Conservation (phyloP, 1,284 basidiomycete genomes). For the Limonomyces culmigenus region DNA sequence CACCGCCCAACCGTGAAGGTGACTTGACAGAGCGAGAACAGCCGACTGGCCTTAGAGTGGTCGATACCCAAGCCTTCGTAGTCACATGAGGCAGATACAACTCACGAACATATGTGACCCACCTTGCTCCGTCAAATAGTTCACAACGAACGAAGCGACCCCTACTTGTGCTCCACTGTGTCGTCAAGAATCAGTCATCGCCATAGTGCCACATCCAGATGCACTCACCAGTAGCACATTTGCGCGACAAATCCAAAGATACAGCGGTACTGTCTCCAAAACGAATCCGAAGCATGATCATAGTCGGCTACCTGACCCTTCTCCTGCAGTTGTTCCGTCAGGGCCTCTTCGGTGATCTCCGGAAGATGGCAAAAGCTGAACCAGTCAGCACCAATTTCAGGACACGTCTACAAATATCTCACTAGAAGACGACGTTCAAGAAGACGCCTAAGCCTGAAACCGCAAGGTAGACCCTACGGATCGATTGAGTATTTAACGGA, state of each 20-base stretch:
- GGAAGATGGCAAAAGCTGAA: constrained; percentile 55
- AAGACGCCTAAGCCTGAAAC: constrained; percentile 48
- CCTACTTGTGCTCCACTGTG: constrained; percentile 54
- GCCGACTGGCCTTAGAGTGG: constrained; percentile 33
- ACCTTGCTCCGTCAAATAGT: constrained; percentile 48
- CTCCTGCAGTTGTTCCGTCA: constrained; percentile 30
- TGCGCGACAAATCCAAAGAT: constrained; percentile 62
- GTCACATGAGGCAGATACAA: no score
- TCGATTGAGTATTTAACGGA: not conserved
- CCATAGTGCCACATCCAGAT: no score
- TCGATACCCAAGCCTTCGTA: constrained; percentile 40
- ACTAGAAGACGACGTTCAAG: constrained; percentile 56
- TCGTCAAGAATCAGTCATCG: constrained; percentile 2
- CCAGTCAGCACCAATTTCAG: constrained; percentile 2
- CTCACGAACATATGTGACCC: no score
- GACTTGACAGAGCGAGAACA: constrained; percentile 60
- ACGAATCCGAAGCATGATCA: constrained; percentile 35
- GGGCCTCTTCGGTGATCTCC: constrained; percentile 57
- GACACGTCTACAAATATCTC: no score
- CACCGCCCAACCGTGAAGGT: constrained; percentile 55
- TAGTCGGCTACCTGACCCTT: constrained; percentile 23
- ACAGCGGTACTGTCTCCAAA: constrained; percentile 58
- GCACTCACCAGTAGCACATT: constrained; percentile 45
- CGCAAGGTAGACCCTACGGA: constrained; percentile 61
- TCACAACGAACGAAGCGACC: constrained; percentile 58